These are phyloP conservation scores for Cladophialophora carrionii DNA, from an alignment of 2,329 filamentous ascomycete species.

Conservation along the genomic window DNA sequence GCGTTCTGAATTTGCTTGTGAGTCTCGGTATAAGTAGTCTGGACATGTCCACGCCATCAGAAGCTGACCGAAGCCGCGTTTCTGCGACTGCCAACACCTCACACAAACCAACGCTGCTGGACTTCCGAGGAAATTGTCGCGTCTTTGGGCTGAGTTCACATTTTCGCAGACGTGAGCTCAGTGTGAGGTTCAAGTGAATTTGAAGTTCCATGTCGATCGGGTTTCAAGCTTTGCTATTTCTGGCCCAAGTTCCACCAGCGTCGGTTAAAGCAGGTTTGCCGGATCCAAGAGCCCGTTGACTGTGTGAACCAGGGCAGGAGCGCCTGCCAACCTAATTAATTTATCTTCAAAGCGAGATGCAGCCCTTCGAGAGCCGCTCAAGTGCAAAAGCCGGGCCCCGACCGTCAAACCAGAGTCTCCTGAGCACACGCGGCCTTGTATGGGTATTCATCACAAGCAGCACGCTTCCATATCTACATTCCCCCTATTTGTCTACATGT, in stretches of 20 bases:
- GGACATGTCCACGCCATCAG: not conserved
- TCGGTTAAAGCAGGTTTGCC: not conserved
- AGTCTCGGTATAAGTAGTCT: not conserved
- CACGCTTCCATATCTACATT: conserved; percentile 1
- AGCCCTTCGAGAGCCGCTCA: too few relatives aligned
- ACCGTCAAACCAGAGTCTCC: too few relatives aligned
- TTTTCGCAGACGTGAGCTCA: not conserved
- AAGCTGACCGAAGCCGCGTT: not conserved
- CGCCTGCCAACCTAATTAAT: too few relatives aligned
- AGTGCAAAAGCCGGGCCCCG: too few relatives aligned
- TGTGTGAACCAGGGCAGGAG: not conserved
- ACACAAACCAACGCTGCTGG: not conserved
- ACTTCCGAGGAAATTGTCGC: not conserved
- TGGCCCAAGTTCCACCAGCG: not conserved
- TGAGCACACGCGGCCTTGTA: too few relatives aligned
- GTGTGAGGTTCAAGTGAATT: not conserved
- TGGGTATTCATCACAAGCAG: not conserved
- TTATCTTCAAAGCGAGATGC: not conserved
- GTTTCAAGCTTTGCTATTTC: not conserved
- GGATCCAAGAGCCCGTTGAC: too few relatives aligned
- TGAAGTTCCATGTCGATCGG: not conserved
- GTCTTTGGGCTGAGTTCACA: not conserved
- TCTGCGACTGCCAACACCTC: not conserved
- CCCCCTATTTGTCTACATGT: not conserved
- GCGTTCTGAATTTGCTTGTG: not conserved